Evolutionary conservation across 2,329 filamentous ascomycete genomes (phyloP), one percentile per base, ranked within the genome.

Genomic region (Pseudogymnoascus sp.): DNA sequence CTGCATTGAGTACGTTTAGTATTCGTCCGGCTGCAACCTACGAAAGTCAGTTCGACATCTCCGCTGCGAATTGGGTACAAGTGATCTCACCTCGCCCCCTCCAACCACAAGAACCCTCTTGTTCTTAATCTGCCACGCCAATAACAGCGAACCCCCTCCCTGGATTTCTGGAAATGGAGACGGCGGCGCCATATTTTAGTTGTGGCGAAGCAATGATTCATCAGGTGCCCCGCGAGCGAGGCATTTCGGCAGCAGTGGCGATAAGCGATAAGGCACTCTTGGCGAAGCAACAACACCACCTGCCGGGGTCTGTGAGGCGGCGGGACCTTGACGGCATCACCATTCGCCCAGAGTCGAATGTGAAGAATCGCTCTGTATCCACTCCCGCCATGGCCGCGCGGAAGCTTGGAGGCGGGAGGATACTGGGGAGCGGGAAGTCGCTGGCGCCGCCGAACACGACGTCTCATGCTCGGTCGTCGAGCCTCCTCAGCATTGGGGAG

Each of bases 1-100:
- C 93, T 75, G 94, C 94, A 73, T 97, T 95, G 76, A 97, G 91
- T 65, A 93, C 88, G 77, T 96, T 91, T 65, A 97, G 82, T 70
- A 99, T 96, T 65, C 94, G 91, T 62, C 93, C 92, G 62, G 94
- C 92, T 64, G 94, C 94, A 67, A 99, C 94, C 94, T 97, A 74
- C 64, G 65, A 65, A n/a, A 12, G 21, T 41, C 26, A 58, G 31
- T 33, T 39, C 6, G 19, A 41, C 16, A 29, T 61, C 23, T 38
- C n/a, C 23, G 37, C 21, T 43, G 60, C 6, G 19, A 21, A 61
- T 59, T 33, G 37, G 41, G 12, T 37, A 83, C 58, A 26, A 10
- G 31, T 23, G n/a, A 38, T 23, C 58, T 68, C 78, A 96, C 93
- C 82, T 97, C 93, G 75, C 94, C 94, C 69, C 94, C 94, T 67